Base-by-base conservation (phyloP, 441 rosid genomes). In the Aquilaria agallochum region DNA sequence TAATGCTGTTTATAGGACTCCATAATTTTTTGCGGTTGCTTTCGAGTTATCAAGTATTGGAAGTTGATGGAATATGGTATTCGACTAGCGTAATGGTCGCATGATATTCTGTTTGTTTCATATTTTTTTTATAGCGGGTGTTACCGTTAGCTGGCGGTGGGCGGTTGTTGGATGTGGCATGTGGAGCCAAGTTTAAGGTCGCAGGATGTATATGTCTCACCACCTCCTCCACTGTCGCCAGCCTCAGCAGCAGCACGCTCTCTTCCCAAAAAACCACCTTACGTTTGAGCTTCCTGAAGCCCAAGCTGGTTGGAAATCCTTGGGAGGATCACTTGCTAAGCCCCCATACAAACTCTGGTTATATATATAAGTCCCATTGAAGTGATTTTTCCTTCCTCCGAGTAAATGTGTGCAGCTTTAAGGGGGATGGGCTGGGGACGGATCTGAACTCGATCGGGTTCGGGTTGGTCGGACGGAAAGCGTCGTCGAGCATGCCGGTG, bases 401-500 rank as follows among this genome's bases (percentile, higher is more conserved):
- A 20, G 45, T 44, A 36, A 7, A 5, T 46, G 9, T 62, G 45
- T 31, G 32, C 56, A 90, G 98, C 91, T 90, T 93, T 60, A 71
- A 79, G 78, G 81, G 90, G 72, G 74, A 90, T 74, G 90, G 98
- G 98, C 81, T 88, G 46, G 79, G 97, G 4, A 80, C 31, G 65
- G 97, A 93, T 52, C 64, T 83, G 54, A 90, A 78, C 62, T 97
- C 88, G 85, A 78, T 94, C 1, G 97, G 96, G 9, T 93, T 88
- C 58, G 97, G 95, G 34, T 60, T 94, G 66, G 81, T 93, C 46
- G 97, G 97, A 50, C 88, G 97, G 97, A 0, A 88, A 31, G 98
- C 91, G 5, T 97, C 98, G 3, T 90, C 96, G 12, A 90, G 98
- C 74, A 65, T 90, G 4, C 97, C 97, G n/a, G 89, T 76, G 1